Evolutionary conservation across 169 alveolate genomes (phyloP), one percentile per base, ranked within the genome.

Genomic region (Eimeria praecox): DNA sequence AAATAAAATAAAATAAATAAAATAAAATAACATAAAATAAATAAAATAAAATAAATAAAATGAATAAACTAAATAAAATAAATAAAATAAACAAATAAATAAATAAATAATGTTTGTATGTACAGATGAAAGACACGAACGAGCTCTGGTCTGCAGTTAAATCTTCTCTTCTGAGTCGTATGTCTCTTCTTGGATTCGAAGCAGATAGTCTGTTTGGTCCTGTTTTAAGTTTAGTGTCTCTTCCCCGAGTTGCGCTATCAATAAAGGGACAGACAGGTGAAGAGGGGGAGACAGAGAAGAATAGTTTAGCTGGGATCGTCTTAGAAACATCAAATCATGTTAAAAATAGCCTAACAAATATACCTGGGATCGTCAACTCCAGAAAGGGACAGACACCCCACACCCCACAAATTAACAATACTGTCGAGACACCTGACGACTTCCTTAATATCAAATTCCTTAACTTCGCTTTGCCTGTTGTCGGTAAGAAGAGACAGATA

Each of bases 211-310:
- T 77, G 38, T 77, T 77, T 20, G 88, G 88, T 14, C 88, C 88
- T 6, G 88, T 77, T 3, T 10, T 77, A 30, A 33, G 38, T 10
- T n/a, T 77, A n/a, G 59, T 46, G 59, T 77, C 88, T 77, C 88
- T 77, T 38, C 88, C 88, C 16, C 88, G 88, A 2, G 30, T 77
- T 24, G 88, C 88, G 3, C 88, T 77, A 62, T 77, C 88, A 16
- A 56, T 77, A 10, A 77, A 77, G 16, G 88, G 88, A 22, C 62
- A 38, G 56, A 33, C 82, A 30, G 52, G 82, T 3, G n/a, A 18
- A 9, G 49, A 6, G 30, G 49, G 86, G 30, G 88, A 33, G 20
- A 14, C 88, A 71, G 40, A 38, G 46, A 10, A 71, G 16, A 40
- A 3, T 20, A 20, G 20, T 8, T 30, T 77, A 8, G 56, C 56